Conservation (phyloP, 1,139 yeast genomes). For the Arxiozyma telluris region DNA sequence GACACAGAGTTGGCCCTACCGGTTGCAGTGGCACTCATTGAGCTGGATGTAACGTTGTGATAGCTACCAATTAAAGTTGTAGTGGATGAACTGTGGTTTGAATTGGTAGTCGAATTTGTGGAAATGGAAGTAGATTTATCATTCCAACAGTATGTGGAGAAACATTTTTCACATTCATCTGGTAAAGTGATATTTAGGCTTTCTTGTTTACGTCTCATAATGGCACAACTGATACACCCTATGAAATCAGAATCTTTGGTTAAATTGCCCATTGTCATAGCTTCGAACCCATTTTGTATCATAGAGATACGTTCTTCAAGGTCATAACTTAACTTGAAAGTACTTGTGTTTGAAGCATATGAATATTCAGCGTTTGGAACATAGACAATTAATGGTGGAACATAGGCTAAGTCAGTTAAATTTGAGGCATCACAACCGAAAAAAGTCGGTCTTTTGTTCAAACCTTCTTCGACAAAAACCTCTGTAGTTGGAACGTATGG, state of each 20-base stretch:
- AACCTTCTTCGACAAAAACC: conserved; percentile 52
- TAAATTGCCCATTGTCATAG: conserved; percentile 59
- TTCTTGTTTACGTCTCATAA: conserved; percentile 74
- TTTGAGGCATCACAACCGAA: conserved; percentile 77
- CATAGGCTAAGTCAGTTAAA: conserved; percentile 42
- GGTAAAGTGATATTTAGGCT: conserved; percentile 41
- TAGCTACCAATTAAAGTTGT: background rate
- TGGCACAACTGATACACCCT: conserved; percentile 82
- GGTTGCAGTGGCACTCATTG: conserved; percentile 1
- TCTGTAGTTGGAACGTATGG: conserved; percentile 74
- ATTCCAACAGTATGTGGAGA: conserved; percentile 26
- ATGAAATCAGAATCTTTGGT: conserved; percentile 69
- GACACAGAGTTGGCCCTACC: background rate
- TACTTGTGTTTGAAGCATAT: conserved; percentile 59
- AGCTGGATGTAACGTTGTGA: background rate
- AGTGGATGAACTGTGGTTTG: background rate
- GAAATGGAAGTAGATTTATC: conserved; percentile 3
- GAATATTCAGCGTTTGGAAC: conserved; percentile 71
- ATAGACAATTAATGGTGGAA: conserved; percentile 72
- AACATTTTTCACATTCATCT: conserved; percentile 48
- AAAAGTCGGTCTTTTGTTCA: conserved; percentile 59
- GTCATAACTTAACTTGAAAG: conserved; percentile 57
- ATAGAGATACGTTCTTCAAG: conserved; percentile 50
- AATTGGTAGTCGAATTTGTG: background rate
- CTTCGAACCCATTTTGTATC: conserved; percentile 75